These are phyloP conservation scores for Coemansia sp. DNA, from an alignment of 192 early-diverging fungal species.

Conservation along the genomic window DNA sequence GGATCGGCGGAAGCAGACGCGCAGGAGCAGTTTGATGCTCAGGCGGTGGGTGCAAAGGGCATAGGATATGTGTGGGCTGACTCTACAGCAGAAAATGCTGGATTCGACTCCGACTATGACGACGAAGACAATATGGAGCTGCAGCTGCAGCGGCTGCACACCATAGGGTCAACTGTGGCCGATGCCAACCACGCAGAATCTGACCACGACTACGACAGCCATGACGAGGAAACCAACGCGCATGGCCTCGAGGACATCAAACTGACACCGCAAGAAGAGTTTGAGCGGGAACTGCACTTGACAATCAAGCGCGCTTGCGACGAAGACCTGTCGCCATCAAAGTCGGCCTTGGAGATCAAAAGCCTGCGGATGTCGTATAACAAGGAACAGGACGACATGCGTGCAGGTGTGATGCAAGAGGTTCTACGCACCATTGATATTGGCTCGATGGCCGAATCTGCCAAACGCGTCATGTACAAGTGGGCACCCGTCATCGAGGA, in stretches of 20 bases:
- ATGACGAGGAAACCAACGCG: conserved; percentile 15
- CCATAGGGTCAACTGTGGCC: conserved; percentile 21
- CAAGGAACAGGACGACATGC: conserved; percentile 75
- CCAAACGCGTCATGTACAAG: conserved; percentile 50
- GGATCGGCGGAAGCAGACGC: neutral
- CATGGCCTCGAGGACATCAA: conserved; percentile 53
- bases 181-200: conserved; percentile 24
- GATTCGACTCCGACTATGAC: conserved; percentile 58
- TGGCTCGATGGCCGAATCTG: conserved; percentile 39
- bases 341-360: conserved; percentile 80
- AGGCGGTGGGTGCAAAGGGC: conserved; percentile 57
- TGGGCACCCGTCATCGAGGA: conserved; percentile 72
- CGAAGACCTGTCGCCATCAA: conserved; percentile 71
- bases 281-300: conserved; percentile 66
- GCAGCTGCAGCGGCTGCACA: conserved; percentile 21
- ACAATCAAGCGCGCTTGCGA: conserved; percentile 80
- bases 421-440: conserved; percentile 65
- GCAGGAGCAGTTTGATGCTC: conserved; percentile 30
- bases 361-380: conserved; percentile 84
- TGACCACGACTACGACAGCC: conserved; percentile 18
- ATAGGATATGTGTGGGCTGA: conserved; percentile 63
- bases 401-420: conserved; percentile 68
- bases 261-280: conserved; percentile 56
- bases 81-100: conserved; percentile 9
- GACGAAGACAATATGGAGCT: conserved; percentile 16